Conservation (phyloP, 2,329 filamentous ascomycete genomes). For the Venturia aucupariae region DNA sequence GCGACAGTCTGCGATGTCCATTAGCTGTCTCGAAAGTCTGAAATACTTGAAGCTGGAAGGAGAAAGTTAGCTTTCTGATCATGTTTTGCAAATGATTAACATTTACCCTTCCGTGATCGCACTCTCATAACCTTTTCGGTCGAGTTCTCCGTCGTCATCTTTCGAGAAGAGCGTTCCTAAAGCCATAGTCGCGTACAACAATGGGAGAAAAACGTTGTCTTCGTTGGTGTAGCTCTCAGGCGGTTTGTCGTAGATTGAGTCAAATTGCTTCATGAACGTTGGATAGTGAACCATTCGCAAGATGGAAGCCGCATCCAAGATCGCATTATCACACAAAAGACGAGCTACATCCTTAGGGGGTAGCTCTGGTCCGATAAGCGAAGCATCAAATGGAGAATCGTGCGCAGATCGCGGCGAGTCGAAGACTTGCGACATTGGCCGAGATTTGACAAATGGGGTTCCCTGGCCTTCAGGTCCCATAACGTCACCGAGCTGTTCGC, state of each 20-base stretch:
- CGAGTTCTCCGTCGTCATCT: constrained; percentile 27
- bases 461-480: constrained; percentile 54
- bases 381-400: constrained; percentile 53
- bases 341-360: constrained; percentile 53
- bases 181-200: constrained; percentile 40
- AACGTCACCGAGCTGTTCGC: constrained; percentile 74
- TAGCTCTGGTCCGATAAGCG: constrained; percentile 49
- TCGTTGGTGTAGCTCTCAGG: constrained; percentile 35
- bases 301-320: constrained; percentile 54
- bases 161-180: constrained; percentile 40
- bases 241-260: constrained; percentile 65
- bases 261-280: constrained; percentile 67
- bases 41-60: constrained; percentile 38
- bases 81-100: background rate
- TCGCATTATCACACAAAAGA: constrained; percentile 48
- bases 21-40: constrained; percentile 37
- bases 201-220: constrained; percentile 39
- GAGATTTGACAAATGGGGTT: constrained; percentile 48
- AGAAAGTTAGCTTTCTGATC: background rate
- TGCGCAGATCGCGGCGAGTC: constrained; percentile 60
- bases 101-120: constrained; percentile 39
- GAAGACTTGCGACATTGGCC: constrained; percentile 48
- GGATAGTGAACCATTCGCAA: constrained; percentile 73
- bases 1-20: constrained; percentile 45
- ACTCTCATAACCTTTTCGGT: constrained; percentile 34